Evolutionary conservation across 169 alveolate genomes (phyloP).

Genomic region (Plasmodium yoelii): DNA sequence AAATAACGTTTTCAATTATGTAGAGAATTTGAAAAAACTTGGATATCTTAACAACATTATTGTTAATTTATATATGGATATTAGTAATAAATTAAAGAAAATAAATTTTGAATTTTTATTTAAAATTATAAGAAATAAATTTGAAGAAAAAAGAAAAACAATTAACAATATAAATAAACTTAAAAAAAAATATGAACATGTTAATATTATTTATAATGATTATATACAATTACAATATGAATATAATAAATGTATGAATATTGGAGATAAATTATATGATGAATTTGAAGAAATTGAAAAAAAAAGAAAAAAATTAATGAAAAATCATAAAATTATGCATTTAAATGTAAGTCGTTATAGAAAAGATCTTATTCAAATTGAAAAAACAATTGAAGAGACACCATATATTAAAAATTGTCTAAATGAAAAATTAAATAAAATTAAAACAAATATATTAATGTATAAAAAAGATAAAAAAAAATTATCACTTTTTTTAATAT

Average conservation of each 20-base stretch:
- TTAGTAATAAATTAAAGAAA: conserved; percentile 3
- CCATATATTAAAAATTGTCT: conserved; percentile 50
- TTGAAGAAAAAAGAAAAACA: background rate
- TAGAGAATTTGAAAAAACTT: conserved; percentile 16
- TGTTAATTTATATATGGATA: conserved; percentile 20
- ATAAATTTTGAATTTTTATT: conserved; percentile 13
- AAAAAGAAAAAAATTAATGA: conserved; percentile 16
- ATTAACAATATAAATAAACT: background rate
- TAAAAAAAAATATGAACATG: conserved; percentile 48
- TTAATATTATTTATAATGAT: conserved; percentile 47
- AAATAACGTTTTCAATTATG: conserved; percentile 17
- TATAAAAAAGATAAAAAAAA: conserved; percentile 53
- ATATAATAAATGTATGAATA: conserved; percentile 17
- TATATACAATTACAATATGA: conserved; percentile 54
- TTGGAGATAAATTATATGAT: conserved; percentile 27
- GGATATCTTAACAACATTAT: conserved; percentile 29
- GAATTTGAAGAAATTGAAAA: conserved; percentile 54
- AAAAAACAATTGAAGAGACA: conserved; percentile 63
- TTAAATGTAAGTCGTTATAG: conserved; percentile 42
- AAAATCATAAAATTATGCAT: conserved; percentile 26
- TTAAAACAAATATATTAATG: conserved; percentile 14
- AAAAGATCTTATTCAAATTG: conserved; percentile 35
- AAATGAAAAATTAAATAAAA: conserved; percentile 19
- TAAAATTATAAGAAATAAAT: conserved; percentile 16
- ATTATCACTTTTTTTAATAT: conserved; percentile 22